Evolutionary conservation across 2,329 filamentous ascomycete genomes (phyloP), one percentile per base, ranked within the genome.

Genomic region (Trichoderma semiorbis): DNA sequence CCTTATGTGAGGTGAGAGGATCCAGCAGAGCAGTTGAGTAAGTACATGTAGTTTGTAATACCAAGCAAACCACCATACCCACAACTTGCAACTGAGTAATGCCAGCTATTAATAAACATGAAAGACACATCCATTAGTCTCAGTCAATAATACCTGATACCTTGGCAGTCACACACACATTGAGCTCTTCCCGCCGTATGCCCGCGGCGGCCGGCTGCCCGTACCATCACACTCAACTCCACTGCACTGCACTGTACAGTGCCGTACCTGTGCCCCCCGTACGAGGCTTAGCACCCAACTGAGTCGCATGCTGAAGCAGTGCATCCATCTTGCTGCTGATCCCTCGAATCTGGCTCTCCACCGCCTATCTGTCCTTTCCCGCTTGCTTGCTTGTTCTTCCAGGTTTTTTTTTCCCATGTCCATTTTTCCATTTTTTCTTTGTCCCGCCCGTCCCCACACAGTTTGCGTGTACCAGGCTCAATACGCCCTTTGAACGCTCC

Each of bases 361-460:
- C 67, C 58, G 57, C 43, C 67, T 63, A 62, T 63, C 58, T 63
- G 58, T 70, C 67, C 67, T 69, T 28, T 70, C 67, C 58, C 58
- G 67, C 58, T 36, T 36, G 34, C 34, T 34, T 34, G 32, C 30
- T 34, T 36, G 57, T 57, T 63, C 47, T 50, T 70, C 39, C 39
- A 43, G 39, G 16, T 43, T 43, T n/a, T 43, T 43, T n/a, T 43
- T n/a, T 43, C 7, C 16, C 18, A 5, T 39, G 36, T 39, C 36
- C 36, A 39, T 18, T 39, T 36, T 36, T 16, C 36, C 7, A 18
- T 39, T 10, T 43, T 43, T n/a, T 43, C 39, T 8, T 69, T 62
- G 53, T 63, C 67, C 39, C 36, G 26, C 24, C 11, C 67, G 50
- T 43, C 57, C 12, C 67, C 67, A 43, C 39, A 18, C 57, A 47